Evolutionary conservation across 192 early-diverging fungal genomes (phyloP), one percentile per base, ranked within the genome.

Genomic region (Thoreauomyces humboldtii): DNA sequence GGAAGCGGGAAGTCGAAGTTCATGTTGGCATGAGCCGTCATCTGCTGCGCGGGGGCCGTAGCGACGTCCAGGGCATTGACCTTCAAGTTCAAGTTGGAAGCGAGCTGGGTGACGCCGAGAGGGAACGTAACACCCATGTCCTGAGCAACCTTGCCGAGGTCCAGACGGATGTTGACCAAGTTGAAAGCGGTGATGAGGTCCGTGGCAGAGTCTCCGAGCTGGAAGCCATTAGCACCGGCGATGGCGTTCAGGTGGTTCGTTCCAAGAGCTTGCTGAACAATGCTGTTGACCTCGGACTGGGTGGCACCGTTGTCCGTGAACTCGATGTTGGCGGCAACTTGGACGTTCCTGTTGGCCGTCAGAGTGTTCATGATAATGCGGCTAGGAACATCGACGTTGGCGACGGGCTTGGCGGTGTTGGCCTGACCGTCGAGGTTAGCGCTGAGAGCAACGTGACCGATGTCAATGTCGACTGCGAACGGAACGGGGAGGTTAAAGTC

Each of bases 261-360:
- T 21, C 29, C 46, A 21, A 75, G 31, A 22, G 65, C 59, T 24
- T 63, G 62, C n/a, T 53, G 28, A 7, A 64, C 45, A 24, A 75
- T 19, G 47, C 45, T 59, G 19, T 35, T 59, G 38, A 75, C 65
- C 37, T 63, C 56, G 7, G 65, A 55, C 12, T 58, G 50, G 21
- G 68, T 62, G 19, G 46, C 69, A 21, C 56, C 61, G 43, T 35
- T 58, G 46, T 75, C 73, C 28, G 67, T 75, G 22, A 75, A 51
- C 14, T 29, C 21, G 22, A 63, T 28, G 31, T 22, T 9, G 6
- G 68, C 59, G 33, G 35, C 52, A 31, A 70, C 29, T 12, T 44
- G 24, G 22, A 59, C 32, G 24, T 24, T 27, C 25, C 44, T 35
- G 19, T 37, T 35, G 4, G 46, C 52, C 5, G 45, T 33, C 36